Percentiles rank a stretch among this genome's conserved stretches.
Conservation (phyloP, 306 rosid species). For the Vicia villosa region DNA sequence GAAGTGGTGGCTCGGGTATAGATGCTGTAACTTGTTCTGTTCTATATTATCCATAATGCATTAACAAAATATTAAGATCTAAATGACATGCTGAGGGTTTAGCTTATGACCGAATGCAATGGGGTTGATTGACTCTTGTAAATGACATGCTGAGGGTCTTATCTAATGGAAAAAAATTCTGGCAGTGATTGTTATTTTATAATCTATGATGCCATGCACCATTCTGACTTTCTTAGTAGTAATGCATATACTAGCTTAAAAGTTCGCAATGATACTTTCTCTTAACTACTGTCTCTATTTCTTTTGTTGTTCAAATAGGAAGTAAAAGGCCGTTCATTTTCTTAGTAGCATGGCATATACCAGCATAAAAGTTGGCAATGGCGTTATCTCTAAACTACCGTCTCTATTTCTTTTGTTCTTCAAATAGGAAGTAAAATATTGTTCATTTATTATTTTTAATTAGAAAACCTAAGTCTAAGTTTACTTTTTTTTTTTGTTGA, state of each 20-base stretch:
- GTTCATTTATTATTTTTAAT: not conserved
- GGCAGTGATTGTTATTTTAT: constrained; percentile 17
- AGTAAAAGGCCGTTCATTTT: constrained; percentile 18
- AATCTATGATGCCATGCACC: constrained; percentile 14
- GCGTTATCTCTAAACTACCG: constrained; percentile 10
- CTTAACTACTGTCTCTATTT: not conserved
- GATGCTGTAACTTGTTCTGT: constrained; percentile 27
- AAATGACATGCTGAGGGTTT: constrained; percentile 7
- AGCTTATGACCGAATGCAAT: constrained; percentile 3
- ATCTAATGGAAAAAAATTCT: constrained; percentile 4
- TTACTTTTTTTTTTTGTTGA: not conserved
- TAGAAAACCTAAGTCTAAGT: not conserved
- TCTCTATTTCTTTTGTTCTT: constrained; percentile 2
- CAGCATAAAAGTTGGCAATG: constrained; percentile 18
- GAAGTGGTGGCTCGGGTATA: constrained; percentile 76
- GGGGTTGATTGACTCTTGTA: not conserved
- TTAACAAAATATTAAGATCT: not conserved
- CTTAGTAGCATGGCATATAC: not conserved
- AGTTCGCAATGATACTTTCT: constrained; percentile 26
- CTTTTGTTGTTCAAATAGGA: constrained; percentile 17
- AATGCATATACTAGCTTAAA: not conserved
- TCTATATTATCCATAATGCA: constrained; percentile 12
- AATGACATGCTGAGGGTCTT: too few relatives aligned
- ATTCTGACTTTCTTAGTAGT: constrained; percentile 3
- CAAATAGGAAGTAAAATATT: constrained; percentile 19